A percentile compares a stretch with the other conserved stretches of the same genome.
phyloP scores from a whole-genome alignment of 2,329 filamentous ascomycete genomes.

The Acrocalymma vagum region DNA sequence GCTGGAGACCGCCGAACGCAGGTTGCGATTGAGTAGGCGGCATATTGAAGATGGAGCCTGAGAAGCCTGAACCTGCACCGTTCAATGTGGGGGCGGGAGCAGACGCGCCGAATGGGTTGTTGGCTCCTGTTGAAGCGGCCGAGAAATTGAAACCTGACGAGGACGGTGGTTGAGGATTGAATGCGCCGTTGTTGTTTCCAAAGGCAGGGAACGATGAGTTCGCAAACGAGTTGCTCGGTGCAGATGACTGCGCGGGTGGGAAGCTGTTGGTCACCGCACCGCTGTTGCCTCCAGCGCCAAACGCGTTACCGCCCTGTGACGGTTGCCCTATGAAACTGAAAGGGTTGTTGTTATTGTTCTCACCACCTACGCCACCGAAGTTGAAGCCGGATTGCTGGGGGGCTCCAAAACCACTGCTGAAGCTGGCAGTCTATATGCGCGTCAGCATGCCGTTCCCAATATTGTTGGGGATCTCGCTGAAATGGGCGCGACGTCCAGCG shows the following conservation, averaged over 20 bases:
- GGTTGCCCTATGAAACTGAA: conserved; percentile 18
- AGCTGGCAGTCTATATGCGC: conserved; percentile 26
- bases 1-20: conserved; percentile 26
- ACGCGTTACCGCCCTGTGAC: conserved; percentile 13
- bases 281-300: conserved; percentile 18
- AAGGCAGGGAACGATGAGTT: conserved; percentile 43
- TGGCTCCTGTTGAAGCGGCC: conserved; percentile 16
- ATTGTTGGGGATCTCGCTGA: conserved; percentile 15
- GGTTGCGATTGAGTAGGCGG: conserved; percentile 16
- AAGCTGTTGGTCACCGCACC: conserved; percentile 37
- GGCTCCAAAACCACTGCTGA: too few species aligned
- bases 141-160: conserved; percentile 37
- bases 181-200: conserved; percentile 28
- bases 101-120: conserved; percentile 32
- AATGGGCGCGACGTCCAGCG: conserved; percentile 14
- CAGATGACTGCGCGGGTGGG: conserved; percentile 35
- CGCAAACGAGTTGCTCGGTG: conserved; percentile 34
- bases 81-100: conserved; percentile 28
- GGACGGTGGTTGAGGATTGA: conserved; percentile 34
- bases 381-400: conserved; percentile 22
- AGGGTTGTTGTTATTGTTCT: conserved; percentile 18
- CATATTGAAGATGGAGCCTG: conserved; percentile 24
- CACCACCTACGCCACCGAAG: conserved; percentile 34
- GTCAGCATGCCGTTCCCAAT: conserved; percentile 25
- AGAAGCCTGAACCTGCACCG: conserved; percentile 26